A percentile compares a stretch with the other conserved stretches of the same genome.
phyloP scores from a whole-genome alignment of 768 basidiomycete species.

The Mycena pura region DNA sequence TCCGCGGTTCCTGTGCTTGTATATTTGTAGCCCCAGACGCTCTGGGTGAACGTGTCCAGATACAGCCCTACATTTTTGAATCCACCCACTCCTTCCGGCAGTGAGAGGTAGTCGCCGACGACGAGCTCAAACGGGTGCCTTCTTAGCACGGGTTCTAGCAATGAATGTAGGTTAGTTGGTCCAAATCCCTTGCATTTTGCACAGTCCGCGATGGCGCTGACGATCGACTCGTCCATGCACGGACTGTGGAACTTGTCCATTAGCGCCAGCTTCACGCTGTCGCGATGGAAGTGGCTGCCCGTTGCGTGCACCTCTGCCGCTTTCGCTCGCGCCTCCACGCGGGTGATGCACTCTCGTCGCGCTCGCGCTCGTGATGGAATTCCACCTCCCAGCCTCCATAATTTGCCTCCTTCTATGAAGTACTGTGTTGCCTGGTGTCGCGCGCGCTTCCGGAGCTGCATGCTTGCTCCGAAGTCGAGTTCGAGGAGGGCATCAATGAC shows the following conservation, averaged over 20 bases:
- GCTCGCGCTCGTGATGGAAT: not conserved
- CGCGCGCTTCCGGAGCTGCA: not conserved
- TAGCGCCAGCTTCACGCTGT: constrained; percentile 18
- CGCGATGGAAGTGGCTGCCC: constrained; percentile 5
- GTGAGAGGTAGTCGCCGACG: constrained; percentile 23
- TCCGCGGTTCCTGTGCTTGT: not conserved
- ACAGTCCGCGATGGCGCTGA: constrained; percentile 10
- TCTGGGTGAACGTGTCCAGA: constrained; percentile 18
- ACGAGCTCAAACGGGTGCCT: constrained; percentile 26
- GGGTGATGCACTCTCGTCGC: constrained; percentile 10
- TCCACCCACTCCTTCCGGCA: constrained; percentile 25
- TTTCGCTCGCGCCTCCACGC: not conserved
- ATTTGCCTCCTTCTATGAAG: not conserved
- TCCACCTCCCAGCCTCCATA: constrained; percentile 13
- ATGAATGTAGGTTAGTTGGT: constrained; percentile 19
- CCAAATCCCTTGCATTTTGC: constrained; percentile 35
- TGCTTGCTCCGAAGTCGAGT: constrained; percentile 21
- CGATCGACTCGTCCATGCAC: constrained; percentile 5
- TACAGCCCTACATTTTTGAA: constrained; percentile 21
- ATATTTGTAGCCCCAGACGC: constrained; percentile 32
- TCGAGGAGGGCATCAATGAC: constrained; percentile 7
- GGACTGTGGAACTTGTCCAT: constrained; percentile 16
- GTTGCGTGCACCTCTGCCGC: constrained; percentile 7
- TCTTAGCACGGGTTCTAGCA: constrained; percentile 12
- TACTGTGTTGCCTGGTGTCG: not conserved